Base-by-base conservation (phyloP, 1,284 basidiomycete species). In the Ustanciosporium gigantosporum region DNA sequence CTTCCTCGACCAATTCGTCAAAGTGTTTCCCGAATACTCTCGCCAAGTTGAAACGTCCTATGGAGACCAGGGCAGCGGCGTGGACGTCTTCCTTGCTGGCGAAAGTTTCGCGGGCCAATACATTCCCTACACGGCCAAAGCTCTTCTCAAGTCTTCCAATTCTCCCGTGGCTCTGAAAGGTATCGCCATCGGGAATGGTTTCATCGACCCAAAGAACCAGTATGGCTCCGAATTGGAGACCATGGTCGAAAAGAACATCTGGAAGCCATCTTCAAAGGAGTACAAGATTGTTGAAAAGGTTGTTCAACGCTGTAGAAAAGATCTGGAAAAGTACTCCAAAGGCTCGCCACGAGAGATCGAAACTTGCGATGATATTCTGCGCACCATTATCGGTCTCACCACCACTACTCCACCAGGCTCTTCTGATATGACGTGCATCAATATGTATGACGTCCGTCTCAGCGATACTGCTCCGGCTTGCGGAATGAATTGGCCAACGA, bases 401-500 rank as follows among this genome's bases (percentile, higher is more conserved):
- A 81, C 41, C 15, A 22, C 48, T 25, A 57, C 45, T 17, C 45
- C 36, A n/a, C 46, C 36, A 4, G 50, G 48, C 9, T 35, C 62
- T 3, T 49, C 45, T 1, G 41, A 17, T 3, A 41, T 82, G 29
- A 87, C 85, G 79, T 99, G 94, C 79, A 82, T 93, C 70, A 99
- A 99, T 78, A 86, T 97, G 36, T 99, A 98, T 73, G 95, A 99
- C 73, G 85, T 97, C 17, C 87, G 95, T 25, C 80, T 90, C 22
- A 85, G 88, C 45, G 95, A 99, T 76, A 83, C 83, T 13, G 81
- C 79, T 36, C 93, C 93, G n/a, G 87, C 86, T 3, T 99, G 94
- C 78, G 94, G 94, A 1, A 90, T 97, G 90, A 94, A 94, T 79
- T 99, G 94, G 94, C 94, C 94, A 4, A 86, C 87, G n/a, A 90